phyloP scores from a whole-genome alignment of 2,329 filamentous ascomycete genomes.

The Aspergillus arachidicola region DNA sequence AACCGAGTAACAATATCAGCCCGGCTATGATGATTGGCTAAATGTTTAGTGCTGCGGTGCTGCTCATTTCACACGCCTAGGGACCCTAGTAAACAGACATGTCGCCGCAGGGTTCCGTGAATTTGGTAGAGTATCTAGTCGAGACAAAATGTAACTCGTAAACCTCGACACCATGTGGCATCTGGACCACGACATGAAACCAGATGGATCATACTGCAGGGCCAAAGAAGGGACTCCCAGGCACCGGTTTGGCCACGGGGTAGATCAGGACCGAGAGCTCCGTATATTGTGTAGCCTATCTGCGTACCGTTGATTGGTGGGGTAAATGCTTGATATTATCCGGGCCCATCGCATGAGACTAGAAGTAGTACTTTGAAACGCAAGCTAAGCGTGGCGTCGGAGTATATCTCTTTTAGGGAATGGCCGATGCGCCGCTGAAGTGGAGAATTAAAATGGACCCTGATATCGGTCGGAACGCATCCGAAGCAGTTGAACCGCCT shows the following conservation, averaged over 20 bases:
- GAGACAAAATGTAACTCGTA: neutral
- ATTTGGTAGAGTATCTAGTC: neutral
- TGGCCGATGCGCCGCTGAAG: slow-evolving; percentile 2
- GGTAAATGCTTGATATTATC: neutral
- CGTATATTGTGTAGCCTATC: neutral
- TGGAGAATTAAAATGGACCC: neutral
- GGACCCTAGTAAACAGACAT: neutral
- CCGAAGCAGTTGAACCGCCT: neutral
- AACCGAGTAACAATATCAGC: neutral
- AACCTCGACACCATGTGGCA: neutral
- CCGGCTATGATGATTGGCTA: neutral
- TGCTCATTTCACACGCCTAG: neutral
- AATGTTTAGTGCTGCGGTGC: neutral
- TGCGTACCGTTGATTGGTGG: neutral
- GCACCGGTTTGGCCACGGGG: neutral
- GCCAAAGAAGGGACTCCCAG: neutral
- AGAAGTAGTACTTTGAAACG: neutral
- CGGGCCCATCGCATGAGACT: neutral
- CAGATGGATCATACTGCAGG: neutral
- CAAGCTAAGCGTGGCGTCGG: neutral
- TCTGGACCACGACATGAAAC: neutral
- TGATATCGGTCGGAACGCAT: slow-evolving; percentile 1
- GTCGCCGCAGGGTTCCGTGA: neutral
- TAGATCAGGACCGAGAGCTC: neutral
- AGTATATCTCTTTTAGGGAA: neutral